Evolutionary conservation across 306 rosid genomes (phyloP), one percentile per base, ranked within the genome.

Genomic region (Lathyrus oleraceus): DNA sequence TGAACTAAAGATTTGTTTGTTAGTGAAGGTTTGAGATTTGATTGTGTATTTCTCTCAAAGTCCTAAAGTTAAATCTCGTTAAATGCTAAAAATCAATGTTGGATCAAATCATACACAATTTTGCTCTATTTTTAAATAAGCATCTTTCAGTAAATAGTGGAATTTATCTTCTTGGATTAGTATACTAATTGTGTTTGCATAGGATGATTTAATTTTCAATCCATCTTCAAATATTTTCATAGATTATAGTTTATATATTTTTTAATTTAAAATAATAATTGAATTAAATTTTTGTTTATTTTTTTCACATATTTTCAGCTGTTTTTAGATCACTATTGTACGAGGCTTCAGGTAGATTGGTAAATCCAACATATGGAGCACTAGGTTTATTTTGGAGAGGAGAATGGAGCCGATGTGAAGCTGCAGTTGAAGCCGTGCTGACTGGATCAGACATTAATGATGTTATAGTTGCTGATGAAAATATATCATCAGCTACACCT

Each of bases 311-410:
- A 45, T 53, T 42, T 66, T 16, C 70, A 89, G 92, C 80, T 35
- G 81, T 85, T 27, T 91, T 91, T 67, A 86, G 65, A 71, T 88
- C 92, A 8, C 6, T 91, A 25, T 25, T 88, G 76, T 87, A 86
- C 20, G 97, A 88, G 69, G 87, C 96, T 5, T 82, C 92, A 35
- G 96, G 92, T 8, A 79, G 97, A 73, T 72, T 87, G 28, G 85
- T 85, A 77, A 82, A 85, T 78, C 97, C 96, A 1, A 79, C 79
- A 0, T 54, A 78, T 65, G 97, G 97, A 5, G 81, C 92, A 4
- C 19, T 91, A 16, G 97, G 97, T 1, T 53, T 91, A 56, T 69
- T 81, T 17, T 85, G 78, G 73, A 57, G 60, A 2, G 88, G 88
- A 4, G 76, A 85, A 20, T 91, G 89, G 90, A 74, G 17, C 17